These are phyloP conservation scores for Rhododendron vialii DNA, from an alignment of 148 eudicot genomes.

Conservation along the genomic window DNA sequence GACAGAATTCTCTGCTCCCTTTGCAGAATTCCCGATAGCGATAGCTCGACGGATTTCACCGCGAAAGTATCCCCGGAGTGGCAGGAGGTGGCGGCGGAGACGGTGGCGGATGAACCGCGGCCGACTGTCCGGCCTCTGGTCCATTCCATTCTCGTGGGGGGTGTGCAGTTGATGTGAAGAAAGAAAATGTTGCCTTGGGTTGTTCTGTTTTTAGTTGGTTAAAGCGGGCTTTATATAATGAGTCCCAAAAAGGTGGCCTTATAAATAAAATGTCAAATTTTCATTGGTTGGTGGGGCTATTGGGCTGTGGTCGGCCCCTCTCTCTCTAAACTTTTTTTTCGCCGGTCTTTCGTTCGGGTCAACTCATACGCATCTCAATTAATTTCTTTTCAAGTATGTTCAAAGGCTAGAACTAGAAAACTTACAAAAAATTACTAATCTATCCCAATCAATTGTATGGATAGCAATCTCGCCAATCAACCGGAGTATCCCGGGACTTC, in stretches of 20 bases:
- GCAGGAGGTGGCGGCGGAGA: conserved; percentile 34
- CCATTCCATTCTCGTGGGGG: conserved; percentile 27
- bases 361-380: too few species aligned
- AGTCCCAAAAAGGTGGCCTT: background rate
- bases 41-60: conserved; percentile 36
- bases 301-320: background rate
- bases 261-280: background rate
- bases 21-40: conserved; percentile 21
- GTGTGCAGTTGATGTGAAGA: background rate
- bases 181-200: background rate
- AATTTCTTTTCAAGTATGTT: too few species aligned
- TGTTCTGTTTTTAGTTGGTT: background rate
- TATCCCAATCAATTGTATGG: too few species aligned
- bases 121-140: conserved; percentile 39
- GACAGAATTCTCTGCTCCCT: conserved; percentile 32
- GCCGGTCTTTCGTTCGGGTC: accelerated
- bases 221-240: background rate
- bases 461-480: too few species aligned
- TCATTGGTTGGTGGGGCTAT: background rate
- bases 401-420: too few species aligned
- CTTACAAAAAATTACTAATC: too few species aligned
- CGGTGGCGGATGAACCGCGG: conserved; percentile 44
- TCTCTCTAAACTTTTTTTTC: background rate
- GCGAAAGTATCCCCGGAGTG: conserved; percentile 36
- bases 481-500: too few species aligned